Conservation (phyloP, 805 yeast species). For the Kluyveromyces siamensis region DNA sequence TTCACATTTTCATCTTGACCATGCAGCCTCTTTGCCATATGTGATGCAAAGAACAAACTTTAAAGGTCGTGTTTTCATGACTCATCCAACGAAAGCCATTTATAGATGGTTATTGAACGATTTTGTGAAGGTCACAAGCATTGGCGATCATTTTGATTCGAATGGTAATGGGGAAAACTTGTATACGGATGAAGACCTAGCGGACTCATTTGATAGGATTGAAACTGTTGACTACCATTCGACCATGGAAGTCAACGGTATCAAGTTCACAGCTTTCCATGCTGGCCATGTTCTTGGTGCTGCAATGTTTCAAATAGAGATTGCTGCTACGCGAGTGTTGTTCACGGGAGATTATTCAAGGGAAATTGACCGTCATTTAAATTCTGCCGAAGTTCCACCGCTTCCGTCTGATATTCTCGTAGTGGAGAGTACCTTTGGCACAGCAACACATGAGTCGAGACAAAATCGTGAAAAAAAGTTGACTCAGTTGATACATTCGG, state of each 20-base stretch:
- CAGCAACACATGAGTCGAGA: conserved; percentile 92
- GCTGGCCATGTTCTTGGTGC: conserved; percentile 99
- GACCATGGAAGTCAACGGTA: conserved; percentile 88
- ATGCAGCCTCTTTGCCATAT: conserved; percentile 95
- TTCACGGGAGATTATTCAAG: conserved; percentile 97
- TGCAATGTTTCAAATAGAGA: conserved; percentile 92
- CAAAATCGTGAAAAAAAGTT: conserved; percentile 74
- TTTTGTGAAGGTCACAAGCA: conserved; percentile 80
- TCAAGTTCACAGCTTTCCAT: conserved; percentile 93
- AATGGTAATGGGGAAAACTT: conserved; percentile 39
- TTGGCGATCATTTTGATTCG: conserved; percentile 34
- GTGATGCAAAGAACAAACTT: conserved; percentile 96
- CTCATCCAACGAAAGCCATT: conserved; percentile 97
- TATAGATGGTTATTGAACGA: conserved; percentile 92
- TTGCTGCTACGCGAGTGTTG: conserved; percentile 79
- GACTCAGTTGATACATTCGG: conserved; percentile 74
- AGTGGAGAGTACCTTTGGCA: conserved; percentile 95
- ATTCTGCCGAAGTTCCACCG: conserved; percentile 91
- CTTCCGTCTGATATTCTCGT: conserved; percentile 79
- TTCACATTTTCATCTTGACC: conserved; percentile 95
- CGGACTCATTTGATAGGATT: conserved; percentile 77
- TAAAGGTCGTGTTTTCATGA: conserved; percentile 95
- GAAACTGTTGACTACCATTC: conserved; percentile 95
- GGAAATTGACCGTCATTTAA: conserved; percentile 91
- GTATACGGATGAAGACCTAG: conserved; percentile 85